Evolutionary conservation across 345 rosid species (phyloP), one percentile per base, ranked within the genome.

Genomic region (Physaria fendleri): DNA sequence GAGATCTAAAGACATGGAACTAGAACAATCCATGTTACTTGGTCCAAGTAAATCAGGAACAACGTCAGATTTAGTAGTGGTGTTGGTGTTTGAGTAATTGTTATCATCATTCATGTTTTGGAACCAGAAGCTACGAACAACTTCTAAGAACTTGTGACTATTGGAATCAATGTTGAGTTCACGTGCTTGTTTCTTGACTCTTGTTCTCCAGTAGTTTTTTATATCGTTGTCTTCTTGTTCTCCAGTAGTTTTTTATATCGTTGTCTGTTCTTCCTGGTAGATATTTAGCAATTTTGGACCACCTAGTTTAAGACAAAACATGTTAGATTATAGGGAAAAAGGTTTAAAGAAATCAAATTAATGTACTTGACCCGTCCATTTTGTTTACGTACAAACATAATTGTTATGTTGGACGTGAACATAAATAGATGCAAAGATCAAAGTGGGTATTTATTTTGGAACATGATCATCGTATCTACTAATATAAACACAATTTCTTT

Each of bases 161-260:
- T 78, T 71, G 14, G 94, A 79, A 55, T 90, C 93, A 12, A 87
- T 65, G 29, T 85, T 85, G 15, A 90, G 84, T 43, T 83, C 84
- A 25, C 82, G 75, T 21, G 95, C 97, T 67, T 87, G 95, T 61
- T 82, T 90, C 64, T 85, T 90, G 48, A 90, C 95, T 48, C 88
- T 65, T 6, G 97, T 90, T 77, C 97, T 65, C 71, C 71, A 65
- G 12, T 65, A 65, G 56, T 65, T 65, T 8, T 65, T 64, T 16
- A 64, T 64, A 43, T 64, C 69, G 5, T 64, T 64, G n/a, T n/a
- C n/a, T n/a, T n/a, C n/a, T n/a, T n/a, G n/a, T n/a, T n/a, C n/a
- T n/a, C n/a, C n/a, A n/a, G n/a, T n/a, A n/a, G n/a, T n/a, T 65
- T 8, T 65, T 64, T 16, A 64, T 64, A 43, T 64, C 69, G 5